Percentiles rank a stretch among this genome's conserved stretches.
Conservation (phyloP, 2,329 filamentous ascomycete species). For the Phyllosticta citribraziliensis region DNA sequence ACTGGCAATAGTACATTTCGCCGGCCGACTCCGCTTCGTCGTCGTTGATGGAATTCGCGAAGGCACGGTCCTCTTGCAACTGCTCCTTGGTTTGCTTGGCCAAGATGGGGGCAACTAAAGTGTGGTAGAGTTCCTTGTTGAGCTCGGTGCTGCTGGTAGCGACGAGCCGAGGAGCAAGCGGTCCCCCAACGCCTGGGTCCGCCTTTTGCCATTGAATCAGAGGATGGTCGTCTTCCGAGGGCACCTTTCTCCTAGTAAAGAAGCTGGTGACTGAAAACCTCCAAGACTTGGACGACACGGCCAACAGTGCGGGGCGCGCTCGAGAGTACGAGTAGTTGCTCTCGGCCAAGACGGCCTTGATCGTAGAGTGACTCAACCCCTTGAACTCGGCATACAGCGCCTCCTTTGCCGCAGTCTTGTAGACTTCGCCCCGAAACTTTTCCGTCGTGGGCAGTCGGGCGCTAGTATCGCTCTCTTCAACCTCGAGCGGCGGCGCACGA, state of each 20-base stretch:
- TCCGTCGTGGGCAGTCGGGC: constrained; percentile 45
- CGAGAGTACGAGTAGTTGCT: constrained; percentile 70
- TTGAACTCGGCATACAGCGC: constrained; percentile 67
- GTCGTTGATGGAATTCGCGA: constrained; percentile 39
- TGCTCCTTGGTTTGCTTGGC: constrained; percentile 29
- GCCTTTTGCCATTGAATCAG: constrained; percentile 44
- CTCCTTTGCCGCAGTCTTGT: constrained; percentile 58
- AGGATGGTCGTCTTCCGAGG: constrained; percentile 44
- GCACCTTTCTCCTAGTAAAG: constrained; percentile 55
- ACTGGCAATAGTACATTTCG: constrained; percentile 59
- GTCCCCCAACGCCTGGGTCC: constrained; percentile 39
- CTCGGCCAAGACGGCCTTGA: constrained; percentile 71
- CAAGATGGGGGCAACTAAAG: constrained; percentile 35
- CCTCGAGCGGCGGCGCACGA: constrained; percentile 37
- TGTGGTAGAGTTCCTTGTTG: constrained; percentile 39
- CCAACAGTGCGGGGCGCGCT: constrained; percentile 58
- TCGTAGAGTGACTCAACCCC: constrained; percentile 60
- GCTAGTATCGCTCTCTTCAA: constrained; percentile 22
- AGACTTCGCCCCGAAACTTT: constrained; percentile 55
- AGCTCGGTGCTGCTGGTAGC: constrained; percentile 52
- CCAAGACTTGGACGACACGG: constrained; percentile 65
- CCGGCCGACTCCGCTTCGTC: constrained; percentile 37
- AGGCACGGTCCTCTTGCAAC: constrained; percentile 27
- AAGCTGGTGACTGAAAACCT: constrained; percentile 62
- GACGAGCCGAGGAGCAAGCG: constrained; percentile 51